phyloP scores from a whole-genome alignment of 2,329 filamentous ascomycete species.

The Dichotomopilus funicola region DNA sequence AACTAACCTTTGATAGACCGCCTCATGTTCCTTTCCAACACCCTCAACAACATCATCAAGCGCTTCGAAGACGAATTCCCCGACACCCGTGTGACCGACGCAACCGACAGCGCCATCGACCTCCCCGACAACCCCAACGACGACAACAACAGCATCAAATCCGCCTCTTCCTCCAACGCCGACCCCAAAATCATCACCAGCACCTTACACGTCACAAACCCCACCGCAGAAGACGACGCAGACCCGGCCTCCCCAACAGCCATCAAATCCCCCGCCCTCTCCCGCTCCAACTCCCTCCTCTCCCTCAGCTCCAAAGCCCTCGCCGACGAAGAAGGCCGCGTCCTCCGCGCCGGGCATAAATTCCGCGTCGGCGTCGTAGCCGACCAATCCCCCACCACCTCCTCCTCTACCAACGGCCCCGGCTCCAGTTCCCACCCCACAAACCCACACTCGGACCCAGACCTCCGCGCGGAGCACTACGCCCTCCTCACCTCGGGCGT shows the following conservation, averaged over 20 bases:
- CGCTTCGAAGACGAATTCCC: slow-evolving; percentile 96
- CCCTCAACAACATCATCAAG: slow-evolving; percentile 83
- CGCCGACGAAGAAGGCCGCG: slow-evolving; percentile 51
- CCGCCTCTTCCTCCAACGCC: neutral
- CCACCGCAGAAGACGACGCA: slow-evolving; percentile 38
- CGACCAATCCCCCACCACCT: no score
- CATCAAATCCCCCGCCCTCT: slow-evolving; percentile 37
- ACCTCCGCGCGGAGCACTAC: slow-evolving; percentile 40
- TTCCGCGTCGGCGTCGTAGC: slow-evolving; percentile 45
- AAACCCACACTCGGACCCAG: no score
- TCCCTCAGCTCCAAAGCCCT: slow-evolving; percentile 45
- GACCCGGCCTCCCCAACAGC: slow-evolving; percentile 38
- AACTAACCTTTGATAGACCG: slow-evolving; percentile 48
- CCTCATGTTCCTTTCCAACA: slow-evolving; percentile 80
- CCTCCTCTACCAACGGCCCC: neutral
- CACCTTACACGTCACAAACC: slow-evolving; percentile 1
- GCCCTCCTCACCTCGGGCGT: slow-evolving; percentile 41
- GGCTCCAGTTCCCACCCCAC: no score
- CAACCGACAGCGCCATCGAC: slow-evolving; percentile 26
- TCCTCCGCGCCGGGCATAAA: slow-evolving; percentile 49
- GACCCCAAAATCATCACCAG: slow-evolving; percentile 8
- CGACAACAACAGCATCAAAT: neutral
- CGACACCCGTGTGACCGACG: slow-evolving; percentile 58
- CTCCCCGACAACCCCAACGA: slow-evolving; percentile 4
- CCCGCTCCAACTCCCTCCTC: slow-evolving; percentile 47